Conservation (phyloP, 129 eudicot genomes). For the sunflower (Helianthus annuus) region DNA sequence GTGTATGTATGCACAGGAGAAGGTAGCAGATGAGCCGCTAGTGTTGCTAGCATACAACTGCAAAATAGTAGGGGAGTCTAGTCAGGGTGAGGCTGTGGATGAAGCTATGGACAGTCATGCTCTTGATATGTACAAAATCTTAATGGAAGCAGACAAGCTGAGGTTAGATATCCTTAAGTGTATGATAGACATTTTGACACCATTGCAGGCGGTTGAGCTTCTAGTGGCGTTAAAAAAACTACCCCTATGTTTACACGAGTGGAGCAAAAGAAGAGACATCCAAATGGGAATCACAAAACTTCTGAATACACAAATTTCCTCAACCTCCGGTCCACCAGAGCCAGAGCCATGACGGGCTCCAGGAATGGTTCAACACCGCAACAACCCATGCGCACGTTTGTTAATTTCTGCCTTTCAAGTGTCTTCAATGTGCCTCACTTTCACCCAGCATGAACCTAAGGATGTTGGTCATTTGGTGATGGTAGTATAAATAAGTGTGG, state of each 20-base stretch:
- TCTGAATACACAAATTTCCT: neutral
- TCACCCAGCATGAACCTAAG: neutral
- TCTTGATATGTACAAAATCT: slow-evolving; percentile 17
- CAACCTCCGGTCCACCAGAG: slow-evolving; percentile 15
- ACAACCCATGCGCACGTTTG: neutral
- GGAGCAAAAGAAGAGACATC: slow-evolving; percentile 38
- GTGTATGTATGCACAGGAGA: slow-evolving; percentile 32
- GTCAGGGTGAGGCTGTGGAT: slow-evolving; percentile 21
- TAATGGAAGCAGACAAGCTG: slow-evolving; percentile 38
- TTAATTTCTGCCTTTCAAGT: neutral
- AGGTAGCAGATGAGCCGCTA: slow-evolving; percentile 42
- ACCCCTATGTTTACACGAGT: slow-evolving; percentile 38
- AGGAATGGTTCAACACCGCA: neutral
- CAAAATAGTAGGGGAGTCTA: slow-evolving; percentile 23
- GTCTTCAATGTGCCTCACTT: neutral
- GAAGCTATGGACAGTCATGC: slow-evolving; percentile 38
- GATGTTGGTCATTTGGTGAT: neutral
- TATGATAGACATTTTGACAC: slow-evolving; percentile 43
- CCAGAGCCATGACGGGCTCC: neutral
- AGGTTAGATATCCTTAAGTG: slow-evolving; percentile 40
- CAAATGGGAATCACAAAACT: slow-evolving; percentile 24
- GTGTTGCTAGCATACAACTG: slow-evolving; percentile 31
- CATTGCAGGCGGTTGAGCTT: slow-evolving; percentile 36
- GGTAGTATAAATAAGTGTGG: neutral
- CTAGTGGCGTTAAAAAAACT: slow-evolving; percentile 45